Evolutionary conservation across 306 rosid species (phyloP), one percentile per base, ranked within the genome.

Genomic region (Quercus mongolica): DNA sequence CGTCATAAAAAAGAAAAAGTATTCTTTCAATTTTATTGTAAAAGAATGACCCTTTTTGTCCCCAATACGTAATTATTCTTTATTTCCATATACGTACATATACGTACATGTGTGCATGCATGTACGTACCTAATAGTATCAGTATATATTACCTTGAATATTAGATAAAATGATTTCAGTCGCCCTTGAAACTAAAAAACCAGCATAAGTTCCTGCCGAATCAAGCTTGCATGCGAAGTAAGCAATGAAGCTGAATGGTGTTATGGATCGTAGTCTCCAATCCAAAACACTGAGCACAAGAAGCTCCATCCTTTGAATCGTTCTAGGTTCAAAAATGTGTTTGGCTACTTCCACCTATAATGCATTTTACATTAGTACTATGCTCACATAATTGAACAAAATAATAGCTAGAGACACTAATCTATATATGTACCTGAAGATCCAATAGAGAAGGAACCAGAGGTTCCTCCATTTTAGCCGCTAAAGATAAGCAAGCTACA

Each of bases 391-490:
- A 75, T 62, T 49, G 75, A 59, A 72, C 56, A 74, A 11, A 33
- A 69, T 28, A 59, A 71, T 61, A 76, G 19, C 54, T 23, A 54
- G 23, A n/a, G 19, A 21, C 30, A 49, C 54, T 2, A 17, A 21
- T 31, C 0, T 35, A 3, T 56, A 74, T 10, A 41, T 13, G 26
- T 84, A 96, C 99, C 99, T 96, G 99, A 81, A 96, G 86, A 86
- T 90, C 98, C 89, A 93, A 78, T 67, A 93, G 89, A 58, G 98
- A 80, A 18, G 99, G 99, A 89, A 93, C 97, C 10, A 93, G 81
- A 79, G 89, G 92, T 85, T 96, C 99, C 90, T 96, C 99, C 99
- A 96, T 93, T 83, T 96, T 96, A 18, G 98, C 99, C 23, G 99
- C 99, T 75, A 96, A 83, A 20, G 99, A 96, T 87, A 96, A 85